A percentile compares a stretch with the other conserved stretches of the same genome.
These are phyloP conservation scores for Colletotrichum lentis DNA, from an alignment of 2,329 filamentous ascomycete genomes.

Conservation along the genomic window DNA sequence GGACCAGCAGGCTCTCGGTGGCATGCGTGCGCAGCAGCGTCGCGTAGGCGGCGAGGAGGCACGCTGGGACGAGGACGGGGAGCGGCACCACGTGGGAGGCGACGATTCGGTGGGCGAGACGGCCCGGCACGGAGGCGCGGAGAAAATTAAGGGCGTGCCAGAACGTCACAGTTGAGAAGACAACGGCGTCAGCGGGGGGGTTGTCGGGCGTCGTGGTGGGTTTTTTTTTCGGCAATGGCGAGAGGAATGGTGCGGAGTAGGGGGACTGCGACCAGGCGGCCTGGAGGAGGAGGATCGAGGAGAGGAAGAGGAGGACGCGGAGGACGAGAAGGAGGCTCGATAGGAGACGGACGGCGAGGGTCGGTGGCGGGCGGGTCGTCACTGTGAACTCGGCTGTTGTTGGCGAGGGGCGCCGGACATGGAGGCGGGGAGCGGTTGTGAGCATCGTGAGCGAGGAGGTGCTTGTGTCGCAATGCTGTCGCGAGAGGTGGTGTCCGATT, in stretches of 20 bases:
- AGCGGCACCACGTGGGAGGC: constrained; percentile 46
- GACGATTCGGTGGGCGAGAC: constrained; percentile 46
- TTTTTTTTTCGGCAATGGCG: constrained; percentile 14
- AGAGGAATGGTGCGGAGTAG: constrained; percentile 39
- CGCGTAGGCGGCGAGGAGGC: constrained; percentile 52
- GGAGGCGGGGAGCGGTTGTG: constrained; percentile 66
- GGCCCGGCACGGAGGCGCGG: constrained; percentile 46
- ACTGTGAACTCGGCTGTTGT: constrained; percentile 94
- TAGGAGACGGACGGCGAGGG: constrained; percentile 57
- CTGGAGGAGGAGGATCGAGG: constrained; percentile 55
- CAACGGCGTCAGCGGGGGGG: neutral
- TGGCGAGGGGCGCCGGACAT: constrained; percentile 75
- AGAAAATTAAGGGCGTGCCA: constrained; percentile 43
- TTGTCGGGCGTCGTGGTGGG: constrained; percentile 22
- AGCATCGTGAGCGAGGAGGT: constrained; percentile 60
- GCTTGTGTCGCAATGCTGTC: neutral
- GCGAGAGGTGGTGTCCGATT: neutral
- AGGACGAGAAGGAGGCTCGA: constrained; percentile 54
- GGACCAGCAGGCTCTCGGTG: constrained; percentile 86
- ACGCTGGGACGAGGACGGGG: constrained; percentile 51
- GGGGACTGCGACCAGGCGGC: constrained; percentile 54
- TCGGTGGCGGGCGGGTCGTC: constrained; percentile 73
- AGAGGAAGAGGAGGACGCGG: constrained; percentile 53
- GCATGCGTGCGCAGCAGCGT: constrained; percentile 58
- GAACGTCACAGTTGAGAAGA: constrained; percentile 38